Evolutionary conservation across 306 rosid genomes (phyloP).

Genomic region (Pachyrhizus erosus): DNA sequence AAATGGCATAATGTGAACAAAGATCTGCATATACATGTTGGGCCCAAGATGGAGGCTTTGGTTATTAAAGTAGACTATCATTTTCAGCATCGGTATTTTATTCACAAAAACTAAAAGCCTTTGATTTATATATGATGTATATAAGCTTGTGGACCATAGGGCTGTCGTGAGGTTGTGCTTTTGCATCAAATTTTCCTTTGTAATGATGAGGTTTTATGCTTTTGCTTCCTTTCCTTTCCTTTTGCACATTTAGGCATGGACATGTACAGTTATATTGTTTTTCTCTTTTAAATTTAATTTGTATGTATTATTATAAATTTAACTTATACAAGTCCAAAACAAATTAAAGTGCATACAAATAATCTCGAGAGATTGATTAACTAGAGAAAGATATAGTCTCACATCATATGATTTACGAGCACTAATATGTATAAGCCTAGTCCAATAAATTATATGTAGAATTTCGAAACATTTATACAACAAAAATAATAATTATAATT

Average conservation of each 20-base stretch:
- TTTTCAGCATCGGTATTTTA: constrained; percentile 41
- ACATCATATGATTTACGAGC: no score
- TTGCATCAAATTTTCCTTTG: constrained; percentile 59
- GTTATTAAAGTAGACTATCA: constrained; percentile 56
- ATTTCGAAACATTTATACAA: no score
- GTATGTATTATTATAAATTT: background rate
- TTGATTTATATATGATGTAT: constrained; percentile 51
- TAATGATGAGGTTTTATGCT: constrained; percentile 59
- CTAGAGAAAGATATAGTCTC: no score
- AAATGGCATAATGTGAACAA: constrained; percentile 48
- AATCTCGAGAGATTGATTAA: no score
- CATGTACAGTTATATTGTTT: background rate
- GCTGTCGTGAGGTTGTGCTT: constrained; percentile 37
- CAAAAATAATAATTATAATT: no score
- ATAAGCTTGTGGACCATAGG: constrained; percentile 55
- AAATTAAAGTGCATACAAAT: no score
- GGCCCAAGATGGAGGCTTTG: constrained; percentile 69
- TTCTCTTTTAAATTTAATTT: background rate
- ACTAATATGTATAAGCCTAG: no score
- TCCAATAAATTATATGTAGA: no score
- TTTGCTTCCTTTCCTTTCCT: background rate
- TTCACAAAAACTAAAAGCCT: constrained; percentile 51
- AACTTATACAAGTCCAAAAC: background rate
- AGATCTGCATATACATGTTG: constrained; percentile 50
- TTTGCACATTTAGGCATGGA: constrained; percentile 45